Percentiles rank a stretch among this genome's conserved stretches.
phyloP scores from a whole-genome alignment of 257 asterid genomes.

The Capsicum pubescens region DNA sequence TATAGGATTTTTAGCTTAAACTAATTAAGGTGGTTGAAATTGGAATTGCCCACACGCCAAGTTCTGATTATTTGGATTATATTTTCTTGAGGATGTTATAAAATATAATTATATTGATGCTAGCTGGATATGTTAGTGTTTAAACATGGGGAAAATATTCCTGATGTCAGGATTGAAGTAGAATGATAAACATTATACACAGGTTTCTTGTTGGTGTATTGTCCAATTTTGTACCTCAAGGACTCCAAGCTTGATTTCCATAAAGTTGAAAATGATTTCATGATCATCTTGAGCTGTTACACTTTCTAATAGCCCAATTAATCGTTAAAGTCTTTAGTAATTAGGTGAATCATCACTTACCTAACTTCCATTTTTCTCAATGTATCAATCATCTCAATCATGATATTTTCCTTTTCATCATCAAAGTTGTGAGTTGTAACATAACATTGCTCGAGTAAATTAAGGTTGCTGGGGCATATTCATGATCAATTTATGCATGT shows the following conservation, averaged over 20 bases:
- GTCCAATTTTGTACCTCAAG: neutral
- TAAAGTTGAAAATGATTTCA: slow-evolving; percentile 14
- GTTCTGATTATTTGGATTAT: slow-evolving; percentile 12
- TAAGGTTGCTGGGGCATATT: neutral
- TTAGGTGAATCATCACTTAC: slow-evolving; percentile 9
- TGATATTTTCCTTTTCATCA: neutral
- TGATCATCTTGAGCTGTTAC: neutral
- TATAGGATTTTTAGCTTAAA: slow-evolving; percentile 11
- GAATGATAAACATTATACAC: neutral
- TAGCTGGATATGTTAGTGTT: neutral
- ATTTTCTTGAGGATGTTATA: slow-evolving; percentile 1
- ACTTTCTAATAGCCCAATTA: neutral
- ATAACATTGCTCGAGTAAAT: neutral
- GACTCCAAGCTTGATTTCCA: neutral
- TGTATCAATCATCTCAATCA: neutral
- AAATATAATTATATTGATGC: neutral
- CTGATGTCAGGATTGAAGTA: neutral
- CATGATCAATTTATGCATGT: neutral
- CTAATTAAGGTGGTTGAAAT: slow-evolving; percentile 12
- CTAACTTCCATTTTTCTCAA: neutral
- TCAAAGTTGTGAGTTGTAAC: neutral
- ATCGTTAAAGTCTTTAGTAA: neutral
- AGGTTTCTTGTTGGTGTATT: neutral
- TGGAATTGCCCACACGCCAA: slow-evolving; percentile 38
- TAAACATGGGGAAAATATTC: neutral